phyloP scores from a whole-genome alignment of 208 protist genomes.

The Crithidia fasciculata region DNA sequence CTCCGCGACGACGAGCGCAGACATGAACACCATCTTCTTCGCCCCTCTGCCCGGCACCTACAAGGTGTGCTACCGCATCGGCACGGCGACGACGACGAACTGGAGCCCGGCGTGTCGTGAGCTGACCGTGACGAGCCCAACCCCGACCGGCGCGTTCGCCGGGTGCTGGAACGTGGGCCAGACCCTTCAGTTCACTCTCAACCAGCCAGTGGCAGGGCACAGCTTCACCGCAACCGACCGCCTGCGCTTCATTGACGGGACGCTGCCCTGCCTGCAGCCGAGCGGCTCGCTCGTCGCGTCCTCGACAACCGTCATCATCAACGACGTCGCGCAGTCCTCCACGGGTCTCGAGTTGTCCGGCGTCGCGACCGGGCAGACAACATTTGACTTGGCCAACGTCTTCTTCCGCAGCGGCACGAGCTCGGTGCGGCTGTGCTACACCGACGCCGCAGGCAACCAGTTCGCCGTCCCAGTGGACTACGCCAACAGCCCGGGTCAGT shows the following conservation, averaged over 20 bases:
- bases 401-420: slow-evolving; percentile 64
- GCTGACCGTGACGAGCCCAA: slow-evolving; percentile 43
- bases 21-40: slow-evolving; percentile 58
- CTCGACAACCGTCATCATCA: slow-evolving; percentile 49
- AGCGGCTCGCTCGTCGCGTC: slow-evolving; percentile 31
- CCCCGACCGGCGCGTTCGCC: slow-evolving; percentile 43
- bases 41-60: slow-evolving; percentile 52
- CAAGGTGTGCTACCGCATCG: slow-evolving; percentile 90
- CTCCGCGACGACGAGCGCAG: slow-evolving; percentile 7
- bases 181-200: slow-evolving; percentile 40
- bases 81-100: slow-evolving; percentile 44
- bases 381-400: slow-evolving; percentile 47
- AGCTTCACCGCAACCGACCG: slow-evolving; percentile 42
- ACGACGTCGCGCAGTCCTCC: slow-evolving; percentile 47
- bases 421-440: slow-evolving; percentile 80
- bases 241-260: slow-evolving; percentile 61
- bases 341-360: slow-evolving; percentile 42
- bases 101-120: slow-evolving; percentile 83
- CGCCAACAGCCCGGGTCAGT: slow-evolving; percentile 26
- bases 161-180: slow-evolving; percentile 81
- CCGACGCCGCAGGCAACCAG: slow-evolving; percentile 74
- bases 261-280: slow-evolving; percentile 52
- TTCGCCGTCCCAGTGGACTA: slow-evolving; percentile 77
- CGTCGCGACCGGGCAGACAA: slow-evolving; percentile 24
- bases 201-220: slow-evolving; percentile 38